Evolutionary conservation across 495 filamentous ascomycete genomes (phyloP).

Genomic region (Neurospora sp.): DNA sequence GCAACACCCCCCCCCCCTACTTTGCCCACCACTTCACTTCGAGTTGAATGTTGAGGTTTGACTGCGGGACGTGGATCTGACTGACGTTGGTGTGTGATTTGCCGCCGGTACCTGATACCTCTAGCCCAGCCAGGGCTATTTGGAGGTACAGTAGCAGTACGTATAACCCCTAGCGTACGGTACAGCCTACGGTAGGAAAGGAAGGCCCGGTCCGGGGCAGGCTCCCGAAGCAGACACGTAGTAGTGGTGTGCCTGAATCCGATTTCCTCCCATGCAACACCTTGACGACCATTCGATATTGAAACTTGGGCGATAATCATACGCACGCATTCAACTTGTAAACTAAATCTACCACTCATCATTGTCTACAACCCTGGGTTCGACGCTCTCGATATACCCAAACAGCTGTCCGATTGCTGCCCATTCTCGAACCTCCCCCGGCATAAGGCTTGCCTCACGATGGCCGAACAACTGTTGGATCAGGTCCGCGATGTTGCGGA

Average conservation of each 20-base stretch:
- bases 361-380: not conserved
- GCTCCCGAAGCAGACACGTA: not conserved
- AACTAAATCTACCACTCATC: not conserved
- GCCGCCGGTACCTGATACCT: not conserved
- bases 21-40: not conserved
- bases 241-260: not conserved
- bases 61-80: not conserved
- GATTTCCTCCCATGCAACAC: not conserved
- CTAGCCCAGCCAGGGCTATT: not conserved
- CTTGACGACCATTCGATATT: not conserved
- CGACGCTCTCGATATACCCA: not conserved
- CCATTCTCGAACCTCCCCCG: not conserved
- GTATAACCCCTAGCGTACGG: not conserved
- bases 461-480: slow-evolving; percentile 70
- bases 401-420: not conserved
- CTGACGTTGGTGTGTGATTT: not conserved
- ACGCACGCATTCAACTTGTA: not conserved
- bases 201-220: not conserved
- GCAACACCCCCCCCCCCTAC: not conserved
- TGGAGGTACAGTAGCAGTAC: not conserved
- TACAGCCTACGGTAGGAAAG: not conserved
- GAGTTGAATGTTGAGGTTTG: not conserved
- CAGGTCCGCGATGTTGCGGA: slow-evolving; percentile 68
- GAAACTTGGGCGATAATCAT: not conserved
- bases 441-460: slow-evolving; percentile 21